phyloP scores from a whole-genome alignment of 2,329 filamentous ascomycete species.

The Colletotrichum spaethianum region DNA sequence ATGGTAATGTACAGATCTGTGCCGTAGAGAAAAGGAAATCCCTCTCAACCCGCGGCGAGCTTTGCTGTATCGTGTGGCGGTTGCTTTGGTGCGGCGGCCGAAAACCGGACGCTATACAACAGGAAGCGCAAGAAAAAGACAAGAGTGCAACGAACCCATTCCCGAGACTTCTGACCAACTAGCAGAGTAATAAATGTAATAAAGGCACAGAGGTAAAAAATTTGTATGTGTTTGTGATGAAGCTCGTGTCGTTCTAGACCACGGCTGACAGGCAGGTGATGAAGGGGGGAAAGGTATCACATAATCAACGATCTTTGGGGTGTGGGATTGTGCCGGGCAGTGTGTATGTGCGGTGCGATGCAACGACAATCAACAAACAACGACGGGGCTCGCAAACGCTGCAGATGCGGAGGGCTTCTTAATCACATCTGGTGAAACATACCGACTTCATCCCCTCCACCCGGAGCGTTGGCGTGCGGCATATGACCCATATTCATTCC shows the following conservation, averaged over 20 bases:
- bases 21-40: slow-evolving; percentile 51
- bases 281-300: slow-evolving; percentile 51
- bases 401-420: slow-evolving; percentile 53
- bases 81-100: slow-evolving; percentile 49
- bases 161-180: slow-evolving; percentile 45
- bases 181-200: slow-evolving; percentile 38
- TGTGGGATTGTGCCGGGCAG: slow-evolving; percentile 38
- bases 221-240: slow-evolving; percentile 37
- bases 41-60: slow-evolving; percentile 54
- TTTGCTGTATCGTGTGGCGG: slow-evolving; percentile 55
- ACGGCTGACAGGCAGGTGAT: slow-evolving; percentile 38
- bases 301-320: slow-evolving; percentile 43
- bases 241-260: slow-evolving; percentile 41
- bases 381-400: slow-evolving; percentile 49
- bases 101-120: slow-evolving; percentile 47
- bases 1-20: slow-evolving; percentile 71
- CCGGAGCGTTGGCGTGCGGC: slow-evolving; percentile 80
- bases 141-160: slow-evolving; percentile 51
- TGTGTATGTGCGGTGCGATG: slow-evolving; percentile 43
- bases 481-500: slow-evolving; percentile 77
- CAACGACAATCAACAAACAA: slow-evolving; percentile 44
- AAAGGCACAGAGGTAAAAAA: slow-evolving; percentile 40
- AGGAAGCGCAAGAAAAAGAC: slow-evolving; percentile 41
- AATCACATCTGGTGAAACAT: slow-evolving; percentile 97
- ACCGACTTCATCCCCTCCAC: slow-evolving; percentile 90